Evolutionary conservation across 306 rosid species (phyloP), one percentile per base, ranked within the genome.

Genomic region (Senna tora): DNA sequence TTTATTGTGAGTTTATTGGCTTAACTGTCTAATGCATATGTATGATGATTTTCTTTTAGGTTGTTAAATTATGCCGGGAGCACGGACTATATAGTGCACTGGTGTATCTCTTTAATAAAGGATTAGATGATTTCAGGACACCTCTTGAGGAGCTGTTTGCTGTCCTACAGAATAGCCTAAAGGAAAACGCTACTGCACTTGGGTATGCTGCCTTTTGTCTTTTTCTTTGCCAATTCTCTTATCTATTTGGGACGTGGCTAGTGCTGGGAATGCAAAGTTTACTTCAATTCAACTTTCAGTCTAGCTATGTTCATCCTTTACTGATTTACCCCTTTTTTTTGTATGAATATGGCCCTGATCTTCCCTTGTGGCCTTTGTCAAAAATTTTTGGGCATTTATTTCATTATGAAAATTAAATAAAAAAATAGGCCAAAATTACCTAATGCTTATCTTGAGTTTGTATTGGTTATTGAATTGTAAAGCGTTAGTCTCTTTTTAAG

Each of bases 31-130:
- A 66, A 67, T 68, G 38, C 14, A 69, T 77, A 13, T 47, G 38
- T 72, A 42, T 77, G 51, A 42, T 80, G 22, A 67, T 74, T 60
- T 57, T 69, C 21, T 22, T 71, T 16, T 77, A 91, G 98, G 92
- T 93, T 54, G 94, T 91, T 56, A 86, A 84, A 80, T 82, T 94
- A 85, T 91, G 98, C 77, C 92, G 89, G 71, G 97, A 91, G 86
- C 97, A 91, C 67, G 96, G 97, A 72, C 82, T 94, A 59, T 87
- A 94, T 78, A 90, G 98, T 79, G 98, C 98, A 43, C 75, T 94
- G 80, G 87, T 94, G 49, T 87, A 94, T 86, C 96, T 91, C 72
- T 94, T 91, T 70, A 94, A 94, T 84, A 94, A 88, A 86, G 98
- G 98, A 62, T 80, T 94, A 77, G 83, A 94, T 78, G 98, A 94